Evolutionary conservation across 2,329 filamentous ascomycete genomes (phyloP), one percentile per base, ranked within the genome.

Genomic region (Aciculosporium take): DNA sequence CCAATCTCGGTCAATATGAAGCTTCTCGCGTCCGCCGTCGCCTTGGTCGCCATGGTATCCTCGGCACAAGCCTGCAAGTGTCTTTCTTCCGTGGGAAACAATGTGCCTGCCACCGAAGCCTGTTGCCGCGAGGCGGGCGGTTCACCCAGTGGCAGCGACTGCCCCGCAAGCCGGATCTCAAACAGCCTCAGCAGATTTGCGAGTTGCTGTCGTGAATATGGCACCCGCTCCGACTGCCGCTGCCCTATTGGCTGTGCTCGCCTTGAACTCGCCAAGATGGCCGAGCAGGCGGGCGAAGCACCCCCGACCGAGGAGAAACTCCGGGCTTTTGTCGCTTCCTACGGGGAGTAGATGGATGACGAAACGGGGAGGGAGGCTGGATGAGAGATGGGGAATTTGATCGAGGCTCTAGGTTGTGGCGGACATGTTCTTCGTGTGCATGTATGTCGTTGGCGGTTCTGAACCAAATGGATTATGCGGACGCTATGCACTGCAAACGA

Each of bases 61-160:
- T 34, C 41, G 10, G 30, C 20, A 9, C 30, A 43, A 24, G 41
- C 41, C 20, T 43, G 41, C 36, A 23, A 43, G 24, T 43, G 41
- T 43, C 1, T 43, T 31, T 1, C 0, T 3, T 0, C 15, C 37
- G 7, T 2, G 4, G 37, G 36, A 24, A 34, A 27, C 38, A 44
- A 41, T 28, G 34, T 10, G 1, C 28, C 7, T 8, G 39, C 39
- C 34, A 44, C 42, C 20, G 0, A 23, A 2, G 23, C 17, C 2
- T 44, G 42, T 36, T 44, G 42, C 42, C 6, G 7, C 4, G 2
- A 36, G 12, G 34, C 34, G 10, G 39, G 39, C 29, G 33, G 42
- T 21, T 18, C 4, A 2, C 0, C 34, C 20, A 7, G 20, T 3
- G 24, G 4, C 17, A 0, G 4, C n/a, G n/a, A 33, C 9, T 18